Base-by-base conservation (phyloP, 768 basidiomycete species). In the Mrakia blollopis region DNA sequence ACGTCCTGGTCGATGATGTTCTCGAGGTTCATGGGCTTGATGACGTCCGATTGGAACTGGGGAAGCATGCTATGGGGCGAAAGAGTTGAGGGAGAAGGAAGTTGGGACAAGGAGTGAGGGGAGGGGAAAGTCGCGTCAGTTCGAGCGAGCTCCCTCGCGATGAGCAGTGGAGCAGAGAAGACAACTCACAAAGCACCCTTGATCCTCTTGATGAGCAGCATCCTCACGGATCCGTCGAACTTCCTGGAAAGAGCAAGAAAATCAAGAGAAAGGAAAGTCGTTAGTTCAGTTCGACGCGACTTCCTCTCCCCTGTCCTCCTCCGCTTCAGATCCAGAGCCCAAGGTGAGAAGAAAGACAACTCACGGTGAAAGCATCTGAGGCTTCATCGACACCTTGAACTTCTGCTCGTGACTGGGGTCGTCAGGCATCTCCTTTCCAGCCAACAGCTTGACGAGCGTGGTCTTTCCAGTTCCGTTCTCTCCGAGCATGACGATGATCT, bases 391-490 rank as follows among this genome's bases (percentile, higher is more conserved):
- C n/a, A 98, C 94, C 76, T 83, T 81, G 71, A 73, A 75, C 0
- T 89, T 84, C 77, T 97, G 85, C 61, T 88, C 87, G 85, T 93
- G 89, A 83, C 91, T 92, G 84, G 91, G 91, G 67, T 90, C 88
- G 85, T 99, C 97, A 8, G 96, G 96, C 28, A 87, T 89, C 78
- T 84, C 72, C 80, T 97, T 95, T 54, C 97, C 97, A 0, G 94
- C 94, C 72, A 99, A 87, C 74, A 99, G 86, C 78, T 95, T 92
- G 75, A 99, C 94, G 83, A 99, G 93, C 0, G 97, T 99, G 62
- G 97, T 98, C 87, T 99, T 99, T 54, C 97, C 95, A 3, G 94
- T 99, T 70, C 97, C 97, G 84, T 99, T 99, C 88, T 99, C 97
- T 79, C 97, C 97, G 47, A 99, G 86, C 91, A 99, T 92, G 83